Base-by-base conservation (phyloP, 2,329 filamentous ascomycete species). In the Teratosphaeria pseudoeucalypti region DNA sequence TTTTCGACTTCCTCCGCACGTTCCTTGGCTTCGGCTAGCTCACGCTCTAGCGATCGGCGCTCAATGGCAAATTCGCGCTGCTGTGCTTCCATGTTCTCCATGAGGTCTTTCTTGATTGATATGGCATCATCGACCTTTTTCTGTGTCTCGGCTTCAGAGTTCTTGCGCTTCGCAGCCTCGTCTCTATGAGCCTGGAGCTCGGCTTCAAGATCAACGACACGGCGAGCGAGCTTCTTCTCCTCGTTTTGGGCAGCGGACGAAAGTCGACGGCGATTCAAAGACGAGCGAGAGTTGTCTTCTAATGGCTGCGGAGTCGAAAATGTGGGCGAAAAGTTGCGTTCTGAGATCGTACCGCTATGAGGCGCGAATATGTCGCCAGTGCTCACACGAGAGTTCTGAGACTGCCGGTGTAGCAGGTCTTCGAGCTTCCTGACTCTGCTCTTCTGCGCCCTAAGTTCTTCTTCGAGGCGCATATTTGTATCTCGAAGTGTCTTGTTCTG, bases 11-110 rank as follows among this genome's bases (percentile, higher is more conserved):
- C 90, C 70, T 97, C 94, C 0, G 94, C 78, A 57, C 86, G 88
- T 58, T 86, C 80, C 69, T 88, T 92, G 60, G 92, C 81, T 14
- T 83, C 82, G 66, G 85, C 87, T 60, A 94, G 85, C 71, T 97
- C 92, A 16, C 84, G 80, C 66, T 96, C 89, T 0, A 97, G 79
- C 10, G 86, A 88, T 68, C 88, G 90, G 47, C 94, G 85, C 73
- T 97, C 92, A 56, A 86, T 85, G 39, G 88, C 80, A 66, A 96
- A 96, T 69, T 97, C 94, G 29, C 85, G 85, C 73, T 96, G 90
- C 64, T 95, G 83, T 12, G 92, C 87, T 70, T 97, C 91, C 77
- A 99, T 90, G 69, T 99, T 99, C 64, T 90, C 87, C 75, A 99
- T 85, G 10, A 99, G 83, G 72, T 97, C 94, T 67, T 89, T 88